Evolutionary conservation across 352 stramenopile genomes (phyloP), one percentile per base, ranked within the genome.

Genomic region (Ophiocytium majus): DNA sequence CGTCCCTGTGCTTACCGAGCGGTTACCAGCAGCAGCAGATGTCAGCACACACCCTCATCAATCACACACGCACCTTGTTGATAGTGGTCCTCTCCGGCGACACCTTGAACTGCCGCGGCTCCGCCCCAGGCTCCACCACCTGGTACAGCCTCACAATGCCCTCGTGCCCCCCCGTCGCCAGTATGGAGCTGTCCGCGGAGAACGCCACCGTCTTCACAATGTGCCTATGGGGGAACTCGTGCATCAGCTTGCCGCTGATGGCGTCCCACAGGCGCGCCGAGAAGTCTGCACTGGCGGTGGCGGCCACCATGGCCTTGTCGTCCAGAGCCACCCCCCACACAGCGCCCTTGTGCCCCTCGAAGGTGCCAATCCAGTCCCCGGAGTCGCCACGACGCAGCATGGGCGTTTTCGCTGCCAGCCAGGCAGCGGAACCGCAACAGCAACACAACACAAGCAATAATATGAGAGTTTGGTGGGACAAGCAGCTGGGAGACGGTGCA

Each of bases 171-270:
- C 92, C 96, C 5, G 95, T 98, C 0, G 97, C 92, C 80, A 99
- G 91, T 28, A 90, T 89, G 66, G 91, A 87, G 36, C 92, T 93
- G 84, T 98, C 93, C 0, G 80, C 87, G 50, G 94, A 94, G 91
- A 98, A 98, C 78, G 93, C 93, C 75, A 98, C 93, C 28, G 92
- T 96, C 91, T 98, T 99, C 82, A 99, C 96, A 82, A 99, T 96
- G 90, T 98, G 96, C 83, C 96, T 95, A 91, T 99, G 97, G 36
- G 96, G 91, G 43, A 98, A 95, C n/a, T 93, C 95, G 9, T 94
- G 92, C 36, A 98, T 88, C n/a, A 92, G 89, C 35, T 97, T 92
- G 75, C 96, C 97, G 37, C 95, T 98, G 66, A 98, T 93, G 9
- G 96, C 97, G 91, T 98, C 95, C 97, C 97, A 99, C 19, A 99